A percentile compares a stretch with the other conserved stretches of the same genome.
These are phyloP conservation scores for Suillus alpinus DNA, from an alignment of 768 basidiomycete species.

Conservation along the genomic window DNA sequence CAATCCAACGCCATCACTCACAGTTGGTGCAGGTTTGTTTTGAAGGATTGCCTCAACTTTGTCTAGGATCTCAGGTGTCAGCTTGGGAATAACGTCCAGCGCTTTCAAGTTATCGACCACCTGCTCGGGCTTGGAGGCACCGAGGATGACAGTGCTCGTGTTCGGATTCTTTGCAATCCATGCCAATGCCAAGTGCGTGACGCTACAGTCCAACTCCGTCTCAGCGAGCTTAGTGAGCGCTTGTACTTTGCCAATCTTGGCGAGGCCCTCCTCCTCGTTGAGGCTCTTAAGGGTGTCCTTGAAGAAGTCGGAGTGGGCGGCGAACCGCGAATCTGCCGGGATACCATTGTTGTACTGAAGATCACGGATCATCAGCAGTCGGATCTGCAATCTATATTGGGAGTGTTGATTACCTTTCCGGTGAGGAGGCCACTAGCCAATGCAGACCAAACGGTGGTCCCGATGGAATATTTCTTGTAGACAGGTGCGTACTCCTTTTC, in stretches of 20 bases:
- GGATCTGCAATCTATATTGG: neutral
- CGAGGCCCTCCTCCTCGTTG: constrained; percentile 37
- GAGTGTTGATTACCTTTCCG: constrained; percentile 38
- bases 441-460: constrained; percentile 55
- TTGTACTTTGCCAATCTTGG: constrained; percentile 48
- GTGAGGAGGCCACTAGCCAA: constrained; percentile 54
- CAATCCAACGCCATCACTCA: constrained; percentile 14
- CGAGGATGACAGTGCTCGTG: constrained; percentile 46
- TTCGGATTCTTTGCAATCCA: constrained; percentile 53
- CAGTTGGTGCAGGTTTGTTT: constrained; percentile 33
- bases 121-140: constrained; percentile 48
- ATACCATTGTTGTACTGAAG: constrained; percentile 47
- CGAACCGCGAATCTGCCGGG: constrained; percentile 51
- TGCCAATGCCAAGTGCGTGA: constrained; percentile 53
- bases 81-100: constrained; percentile 50
- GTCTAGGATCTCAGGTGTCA: constrained; percentile 47
- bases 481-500: constrained; percentile 51
- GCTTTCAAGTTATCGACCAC: constrained; percentile 50
- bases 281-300: constrained; percentile 43
- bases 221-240: constrained; percentile 46
- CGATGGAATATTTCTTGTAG: constrained; percentile 44
- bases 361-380: neutral
- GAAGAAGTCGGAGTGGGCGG: constrained; percentile 46
- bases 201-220: constrained; percentile 42
- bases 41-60: constrained; percentile 53